phyloP scores from a whole-genome alignment of 352 stramenopile genomes.

The Halophytophthora polymorphica region DNA sequence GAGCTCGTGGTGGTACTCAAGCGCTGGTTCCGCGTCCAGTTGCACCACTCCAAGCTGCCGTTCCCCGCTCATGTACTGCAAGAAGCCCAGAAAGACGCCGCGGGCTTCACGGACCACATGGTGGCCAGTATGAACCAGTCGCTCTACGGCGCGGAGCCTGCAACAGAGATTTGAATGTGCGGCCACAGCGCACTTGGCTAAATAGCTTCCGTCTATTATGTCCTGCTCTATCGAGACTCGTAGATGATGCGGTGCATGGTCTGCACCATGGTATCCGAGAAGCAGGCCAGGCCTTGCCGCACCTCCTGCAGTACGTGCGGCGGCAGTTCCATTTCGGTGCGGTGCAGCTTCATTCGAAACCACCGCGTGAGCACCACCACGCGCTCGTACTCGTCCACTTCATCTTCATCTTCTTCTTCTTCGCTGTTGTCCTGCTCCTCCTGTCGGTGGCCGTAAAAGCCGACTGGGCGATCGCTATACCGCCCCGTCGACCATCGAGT shows the following conservation, averaged over 20 bases:
- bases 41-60: conserved; percentile 16
- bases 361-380: conserved; percentile 35
- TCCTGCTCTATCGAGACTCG: conserved; percentile 11
- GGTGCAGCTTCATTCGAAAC: conserved; percentile 32
- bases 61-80: conserved; percentile 13
- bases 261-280: conserved; percentile 36
- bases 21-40: conserved; percentile 18
- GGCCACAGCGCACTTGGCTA: conserved; percentile 6
- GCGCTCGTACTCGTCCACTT: conserved; percentile 23
- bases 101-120: conserved; percentile 22
- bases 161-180: conserved; percentile 12
- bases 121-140: conserved; percentile 29
- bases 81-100: conserved; percentile 13
- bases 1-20: conserved; percentile 28
- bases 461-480: conserved; percentile 12
- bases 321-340: conserved; percentile 31
- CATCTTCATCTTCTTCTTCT: conserved; percentile 13
- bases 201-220: conserved; percentile 1
- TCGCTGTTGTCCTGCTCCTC: conserved; percentile 1
- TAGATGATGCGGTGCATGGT: conserved; percentile 40
- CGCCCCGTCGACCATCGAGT: conserved; percentile 10
- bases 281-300: conserved; percentile 28
- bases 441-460: conserved; percentile 12
- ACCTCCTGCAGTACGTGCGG: conserved; percentile 31
- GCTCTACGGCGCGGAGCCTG: conserved; percentile 12